phyloP scores from a whole-genome alignment of 2,329 filamentous ascomycete species.

The Cladosporium velox region DNA sequence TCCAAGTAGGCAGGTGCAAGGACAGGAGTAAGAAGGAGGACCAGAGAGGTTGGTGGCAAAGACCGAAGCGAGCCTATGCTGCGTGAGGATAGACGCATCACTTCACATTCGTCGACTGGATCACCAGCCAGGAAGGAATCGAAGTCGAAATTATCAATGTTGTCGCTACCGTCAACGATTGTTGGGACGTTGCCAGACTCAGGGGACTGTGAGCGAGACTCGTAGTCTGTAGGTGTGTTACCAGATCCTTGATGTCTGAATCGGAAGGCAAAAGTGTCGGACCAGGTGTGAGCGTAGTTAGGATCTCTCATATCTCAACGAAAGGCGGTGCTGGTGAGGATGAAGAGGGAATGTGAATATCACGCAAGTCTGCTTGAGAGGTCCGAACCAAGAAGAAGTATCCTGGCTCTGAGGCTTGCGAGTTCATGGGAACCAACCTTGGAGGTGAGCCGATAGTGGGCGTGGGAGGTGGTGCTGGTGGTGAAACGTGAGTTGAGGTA shows the following conservation, averaged over 20 bases:
- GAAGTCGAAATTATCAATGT: background rate
- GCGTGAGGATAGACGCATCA: constrained; percentile 17
- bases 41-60: constrained; percentile 42
- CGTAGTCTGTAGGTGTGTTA: background rate
- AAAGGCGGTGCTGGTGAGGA: constrained; percentile 27
- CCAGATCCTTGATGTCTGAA: constrained; percentile 20
- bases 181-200: background rate
- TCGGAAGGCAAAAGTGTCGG: constrained; percentile 21
- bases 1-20: constrained; percentile 21
- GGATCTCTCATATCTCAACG: constrained; percentile 25
- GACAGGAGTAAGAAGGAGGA: constrained; percentile 50
- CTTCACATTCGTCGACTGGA: constrained; percentile 12
- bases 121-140: background rate
- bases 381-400: constrained; percentile 20
- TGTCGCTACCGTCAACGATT: background rate
- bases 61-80: constrained; percentile 33
- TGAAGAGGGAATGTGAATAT: constrained; percentile 26
- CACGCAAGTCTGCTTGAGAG: constrained; percentile 25
- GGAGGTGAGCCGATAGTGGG: constrained; percentile 24
- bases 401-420: constrained; percentile 14
- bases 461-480: constrained; percentile 14
- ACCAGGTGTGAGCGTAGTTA: constrained; percentile 21
- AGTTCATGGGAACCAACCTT: constrained; percentile 24
- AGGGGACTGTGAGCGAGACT: background rate
- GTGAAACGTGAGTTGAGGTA: constrained; percentile 17